Evolutionary conservation across 2,329 filamentous ascomycete species (phyloP), one percentile per base, ranked within the genome.

Genomic region (Neurospora sp.): DNA sequence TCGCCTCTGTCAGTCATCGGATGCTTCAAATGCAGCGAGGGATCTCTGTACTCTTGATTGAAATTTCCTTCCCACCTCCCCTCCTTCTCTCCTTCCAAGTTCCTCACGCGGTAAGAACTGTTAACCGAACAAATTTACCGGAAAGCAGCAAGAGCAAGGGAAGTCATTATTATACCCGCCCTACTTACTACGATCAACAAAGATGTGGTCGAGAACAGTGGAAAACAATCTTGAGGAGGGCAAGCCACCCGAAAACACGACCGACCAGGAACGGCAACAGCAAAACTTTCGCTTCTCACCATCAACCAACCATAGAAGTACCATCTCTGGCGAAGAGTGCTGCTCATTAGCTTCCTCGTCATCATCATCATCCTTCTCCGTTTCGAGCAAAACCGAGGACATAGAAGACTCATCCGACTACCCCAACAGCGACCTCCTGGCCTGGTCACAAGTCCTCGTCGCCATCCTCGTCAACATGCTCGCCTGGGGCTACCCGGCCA

Each of bases 371-470:
- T 17, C 11, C 15, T 43, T 17, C 28, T 33, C 23, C 23, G 23
- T 17, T 28, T 58, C 6, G 23, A 58, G 23, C 23, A 58, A 33
- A 13, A 10, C 2, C 13, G 13, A 58, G 13, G 13, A 8, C 7
- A 58, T 17, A 58, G 52, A 28, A 33, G 52, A 58, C 52, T 8
- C 7, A 1, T 9, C 13, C 7, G 52, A 58, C 15, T 58, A 9
- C 23, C 84, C 83, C 0, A 82, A 85, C 66, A 83, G 84, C 36
- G 84, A 84, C 13, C 73, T 80, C 67, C 72, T 76, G 15, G 85
- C 84, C 17, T 87, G 85, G 85, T 80, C 79, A 0, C 85, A 86
- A 74, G 83, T 86, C 9, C 66, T 84, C 23, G 82, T 83, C 7
- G 81, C 81, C 39, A 78, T 83, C 52, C 78, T 85, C 38, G 78